Percentiles rank a stretch among this genome's conserved stretches.
These are phyloP conservation scores for Scytalidium sp. DNA, from an alignment of 2,329 filamentous ascomycete genomes.

Conservation along the genomic window DNA sequence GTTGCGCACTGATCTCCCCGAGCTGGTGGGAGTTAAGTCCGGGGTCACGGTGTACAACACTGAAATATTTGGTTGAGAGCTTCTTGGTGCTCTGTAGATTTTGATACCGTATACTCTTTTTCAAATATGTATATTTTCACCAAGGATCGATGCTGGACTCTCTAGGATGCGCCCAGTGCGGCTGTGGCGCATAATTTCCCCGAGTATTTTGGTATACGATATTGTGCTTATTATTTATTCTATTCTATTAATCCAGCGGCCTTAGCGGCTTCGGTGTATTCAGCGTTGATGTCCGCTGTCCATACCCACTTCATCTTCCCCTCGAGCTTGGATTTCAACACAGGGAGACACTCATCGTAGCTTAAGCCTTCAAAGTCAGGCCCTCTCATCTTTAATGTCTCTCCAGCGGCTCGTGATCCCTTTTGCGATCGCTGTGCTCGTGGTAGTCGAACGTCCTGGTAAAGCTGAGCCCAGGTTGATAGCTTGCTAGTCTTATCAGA, in stretches of 20 bases:
- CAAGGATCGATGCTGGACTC: no score
- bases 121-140: no score
- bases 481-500: background rate
- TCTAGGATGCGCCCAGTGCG: no score
- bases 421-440: conserved; percentile 27
- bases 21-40: no score
- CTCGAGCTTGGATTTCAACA: conserved; percentile 24
- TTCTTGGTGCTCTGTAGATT: no score
- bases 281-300: conserved; percentile 27
- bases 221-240: no score
- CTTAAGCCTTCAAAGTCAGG: conserved; percentile 28
- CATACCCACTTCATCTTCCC: conserved; percentile 30
- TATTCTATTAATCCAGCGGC: background rate
- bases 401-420: conserved; percentile 27
- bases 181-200: no score
- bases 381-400: conserved; percentile 32
- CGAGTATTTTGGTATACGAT: no score
- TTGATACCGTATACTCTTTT: no score
- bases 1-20: no score
- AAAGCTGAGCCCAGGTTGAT: background rate
- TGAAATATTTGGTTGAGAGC: no score
- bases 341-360: conserved; percentile 32
- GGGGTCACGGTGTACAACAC: no score
- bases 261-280: background rate
- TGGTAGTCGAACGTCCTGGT: background rate